These are phyloP conservation scores for Stagonosporopsis cucurbitacearum DNA, from an alignment of 2,329 filamentous ascomycete species.

Conservation along the genomic window DNA sequence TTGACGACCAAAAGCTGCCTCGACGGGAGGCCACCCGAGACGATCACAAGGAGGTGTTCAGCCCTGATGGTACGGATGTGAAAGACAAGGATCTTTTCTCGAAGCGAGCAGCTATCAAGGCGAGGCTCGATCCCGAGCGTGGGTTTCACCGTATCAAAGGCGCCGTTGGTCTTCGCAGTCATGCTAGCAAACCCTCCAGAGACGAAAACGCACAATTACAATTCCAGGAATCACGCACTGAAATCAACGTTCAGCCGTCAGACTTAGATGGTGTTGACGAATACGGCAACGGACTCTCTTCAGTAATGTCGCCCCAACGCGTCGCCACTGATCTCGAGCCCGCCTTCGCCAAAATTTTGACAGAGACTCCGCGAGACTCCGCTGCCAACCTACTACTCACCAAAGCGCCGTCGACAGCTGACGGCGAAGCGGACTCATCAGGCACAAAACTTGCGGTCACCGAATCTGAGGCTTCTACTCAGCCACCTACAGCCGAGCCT, in stretches of 20 bases:
- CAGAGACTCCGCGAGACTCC: slow-evolving; percentile 45
- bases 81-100: slow-evolving; percentile 63
- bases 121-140: slow-evolving; percentile 78
- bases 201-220: slow-evolving; percentile 41
- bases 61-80: slow-evolving; percentile 47
- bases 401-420: slow-evolving; percentile 22
- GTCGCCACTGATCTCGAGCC: slow-evolving; percentile 29
- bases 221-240: slow-evolving; percentile 24
- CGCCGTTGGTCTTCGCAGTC: slow-evolving; percentile 68
- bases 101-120: slow-evolving; percentile 73
- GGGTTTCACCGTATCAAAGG: slow-evolving; percentile 87
- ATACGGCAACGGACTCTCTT: slow-evolving; percentile 20
- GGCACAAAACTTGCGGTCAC: slow-evolving; percentile 19
- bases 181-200: slow-evolving; percentile 50
- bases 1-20: slow-evolving; percentile 32
- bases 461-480: slow-evolving; percentile 35
- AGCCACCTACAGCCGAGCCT: slow-evolving; percentile 53
- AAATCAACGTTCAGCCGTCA: slow-evolving; percentile 20
- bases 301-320: slow-evolving; percentile 23
- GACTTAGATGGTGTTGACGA: slow-evolving; percentile 20
- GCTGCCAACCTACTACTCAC: slow-evolving; percentile 28
- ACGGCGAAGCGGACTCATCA: slow-evolving; percentile 28
- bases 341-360: slow-evolving; percentile 42
- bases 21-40: slow-evolving; percentile 42
- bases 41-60: slow-evolving; percentile 31